These are phyloP conservation scores for Xerocomellus intermedius DNA, from an alignment of 768 basidiomycete genomes.

Conservation along the genomic window DNA sequence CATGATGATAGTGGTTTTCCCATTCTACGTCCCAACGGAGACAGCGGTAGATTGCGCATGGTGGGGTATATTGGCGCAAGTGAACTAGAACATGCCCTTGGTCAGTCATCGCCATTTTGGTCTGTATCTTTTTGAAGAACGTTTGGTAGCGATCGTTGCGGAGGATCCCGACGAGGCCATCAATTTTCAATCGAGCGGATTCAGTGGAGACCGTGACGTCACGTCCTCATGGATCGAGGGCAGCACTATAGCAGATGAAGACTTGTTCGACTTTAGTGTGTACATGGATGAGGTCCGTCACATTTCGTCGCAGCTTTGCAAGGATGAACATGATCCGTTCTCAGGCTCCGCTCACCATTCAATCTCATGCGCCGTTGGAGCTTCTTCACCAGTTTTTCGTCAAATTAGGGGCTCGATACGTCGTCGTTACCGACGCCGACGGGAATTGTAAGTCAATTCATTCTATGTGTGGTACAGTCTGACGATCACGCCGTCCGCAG, in stretches of 20 bases:
- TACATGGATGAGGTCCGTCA: slow-evolving; percentile 83
- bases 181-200: slow-evolving; percentile 54
- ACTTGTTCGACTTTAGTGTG: slow-evolving; percentile 77
- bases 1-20: slow-evolving; percentile 86
- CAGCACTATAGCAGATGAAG: slow-evolving; percentile 26
- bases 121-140: background rate
- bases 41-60: slow-evolving; percentile 54
- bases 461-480: background rate
- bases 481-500: slow-evolving; percentile 35
- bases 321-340: slow-evolving; percentile 1
- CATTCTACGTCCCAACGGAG: slow-evolving; percentile 56
- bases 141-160: slow-evolving; percentile 63
- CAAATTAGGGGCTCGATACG: slow-evolving; percentile 89
- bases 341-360: slow-evolving; percentile 85
- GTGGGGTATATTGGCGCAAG: slow-evolving; percentile 89
- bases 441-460: slow-evolving; percentile 64
- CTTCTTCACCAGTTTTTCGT: slow-evolving; percentile 92
- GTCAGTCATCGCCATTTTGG: slow-evolving; percentile 42
- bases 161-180: slow-evolving; percentile 67
- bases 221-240: slow-evolving; percentile 57
- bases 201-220: slow-evolving; percentile 40
- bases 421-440: slow-evolving; percentile 78
- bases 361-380: slow-evolving; percentile 83
- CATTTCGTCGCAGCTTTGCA: background rate
- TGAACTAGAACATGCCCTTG: slow-evolving; percentile 91